Evolutionary conservation across 768 basidiomycete species (phyloP).

Genomic region (Coprinopsis sp.): DNA sequence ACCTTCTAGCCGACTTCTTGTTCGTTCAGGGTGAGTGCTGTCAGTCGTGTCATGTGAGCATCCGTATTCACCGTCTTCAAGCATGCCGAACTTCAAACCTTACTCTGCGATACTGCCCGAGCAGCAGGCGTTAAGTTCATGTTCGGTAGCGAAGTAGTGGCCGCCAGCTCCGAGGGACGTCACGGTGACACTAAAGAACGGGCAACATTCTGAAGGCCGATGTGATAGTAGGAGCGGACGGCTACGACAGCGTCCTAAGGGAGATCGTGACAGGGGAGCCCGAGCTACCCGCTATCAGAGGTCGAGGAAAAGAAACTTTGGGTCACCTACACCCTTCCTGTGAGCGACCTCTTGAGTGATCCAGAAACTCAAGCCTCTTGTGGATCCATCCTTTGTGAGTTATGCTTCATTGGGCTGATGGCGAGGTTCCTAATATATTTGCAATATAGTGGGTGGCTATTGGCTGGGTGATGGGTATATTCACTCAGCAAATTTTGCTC

Average conservation of each 20-base stretch:
- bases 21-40: slow-evolving; percentile 36
- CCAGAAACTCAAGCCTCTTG: slow-evolving; percentile 26
- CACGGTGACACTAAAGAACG: slow-evolving; percentile 35
- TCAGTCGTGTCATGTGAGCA: background rate
- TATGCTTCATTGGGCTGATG: background rate
- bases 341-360: slow-evolving; percentile 25
- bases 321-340: slow-evolving; percentile 29
- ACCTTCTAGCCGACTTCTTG: slow-evolving; percentile 36
- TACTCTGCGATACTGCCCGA: slow-evolving; percentile 43
- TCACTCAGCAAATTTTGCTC: slow-evolving; percentile 11
- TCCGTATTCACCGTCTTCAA: slow-evolving; percentile 17
- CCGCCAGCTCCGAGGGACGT: slow-evolving; percentile 27
- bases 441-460: slow-evolving; percentile 28
- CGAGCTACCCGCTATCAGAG: slow-evolving; percentile 6
- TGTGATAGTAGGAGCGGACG: slow-evolving; percentile 59
- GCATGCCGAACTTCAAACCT: slow-evolving; percentile 48
- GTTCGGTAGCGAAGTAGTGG: slow-evolving; percentile 33
- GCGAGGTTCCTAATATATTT: background rate
- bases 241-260: slow-evolving; percentile 39
- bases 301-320: slow-evolving; percentile 22
- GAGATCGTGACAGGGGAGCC: slow-evolving; percentile 23
- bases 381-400: slow-evolving; percentile 27
- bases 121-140: slow-evolving; percentile 45
- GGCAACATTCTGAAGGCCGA: slow-evolving; percentile 43
- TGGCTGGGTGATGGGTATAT: slow-evolving; percentile 28